phyloP scores from a whole-genome alignment of 495 filamentous ascomycete species.

The Hamigera avellanea region DNA sequence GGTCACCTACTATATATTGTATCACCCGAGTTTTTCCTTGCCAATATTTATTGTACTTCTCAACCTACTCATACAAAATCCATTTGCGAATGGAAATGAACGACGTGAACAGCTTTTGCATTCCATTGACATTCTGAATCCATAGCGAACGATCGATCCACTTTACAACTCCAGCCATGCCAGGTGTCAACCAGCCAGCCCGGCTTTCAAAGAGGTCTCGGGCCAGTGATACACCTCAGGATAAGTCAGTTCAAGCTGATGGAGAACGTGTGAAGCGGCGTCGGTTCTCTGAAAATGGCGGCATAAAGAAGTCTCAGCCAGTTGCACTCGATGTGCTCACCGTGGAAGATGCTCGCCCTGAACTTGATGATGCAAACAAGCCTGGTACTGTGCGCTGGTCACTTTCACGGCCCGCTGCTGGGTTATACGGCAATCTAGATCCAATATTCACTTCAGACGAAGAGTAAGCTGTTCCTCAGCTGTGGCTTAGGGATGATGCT shows the following conservation, averaged over 20 bases:
- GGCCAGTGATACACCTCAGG: conserved; percentile 18
- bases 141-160: no score
- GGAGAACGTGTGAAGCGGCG: conserved; percentile 23
- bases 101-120: no score
- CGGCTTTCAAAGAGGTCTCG: conserved; percentile 25
- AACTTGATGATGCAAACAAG: conserved; percentile 1
- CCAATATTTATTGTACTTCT: no score
- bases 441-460: conserved; percentile 72
- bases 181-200: conserved; percentile 8
- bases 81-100: no score
- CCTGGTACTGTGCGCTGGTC: conserved; percentile 16
- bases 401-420: conserved; percentile 20
- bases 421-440: conserved; percentile 46
- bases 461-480: conserved; percentile 41
- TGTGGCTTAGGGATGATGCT: conserved; percentile 8
- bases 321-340: background rate
- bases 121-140: no score
- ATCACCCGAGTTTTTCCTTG: no score
- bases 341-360: background rate
- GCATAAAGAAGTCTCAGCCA: background rate
- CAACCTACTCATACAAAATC: no score
- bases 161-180: conserved; percentile 10
- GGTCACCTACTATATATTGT: no score
- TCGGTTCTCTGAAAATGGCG: conserved; percentile 14
- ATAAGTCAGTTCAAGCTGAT: conserved; percentile 10